Conservation (phyloP, 345 rosid species). For the Pugionium cornutum region DNA sequence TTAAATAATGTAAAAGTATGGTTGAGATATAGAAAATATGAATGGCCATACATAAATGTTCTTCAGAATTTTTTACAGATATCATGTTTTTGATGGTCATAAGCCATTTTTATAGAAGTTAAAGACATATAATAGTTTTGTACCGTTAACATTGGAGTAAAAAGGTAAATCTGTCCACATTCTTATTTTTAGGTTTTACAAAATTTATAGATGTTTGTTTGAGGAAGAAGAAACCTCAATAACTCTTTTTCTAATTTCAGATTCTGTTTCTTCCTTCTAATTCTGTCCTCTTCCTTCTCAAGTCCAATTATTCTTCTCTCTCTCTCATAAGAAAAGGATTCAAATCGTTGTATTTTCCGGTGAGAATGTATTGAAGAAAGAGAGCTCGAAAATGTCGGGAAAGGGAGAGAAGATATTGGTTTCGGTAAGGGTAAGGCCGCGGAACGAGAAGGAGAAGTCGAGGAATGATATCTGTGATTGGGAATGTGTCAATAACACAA, state of each 20-base stretch:
- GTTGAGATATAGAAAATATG: too few relatives aligned
- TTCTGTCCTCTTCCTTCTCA: constrained; percentile 10
- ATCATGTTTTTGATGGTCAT: too few relatives aligned
- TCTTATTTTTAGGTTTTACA: constrained; percentile 29
- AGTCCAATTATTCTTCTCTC: constrained; percentile 7
- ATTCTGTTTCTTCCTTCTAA: constrained; percentile 4
- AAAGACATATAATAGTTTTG: too few relatives aligned
- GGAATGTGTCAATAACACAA: constrained; percentile 64
- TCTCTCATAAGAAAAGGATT: background rate
- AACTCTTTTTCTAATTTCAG: constrained; percentile 17
- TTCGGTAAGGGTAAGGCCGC: constrained; percentile 65
- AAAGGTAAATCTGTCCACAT: constrained; percentile 15
- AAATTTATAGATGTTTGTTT: constrained; percentile 31
- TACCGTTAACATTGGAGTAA: too few relatives aligned
- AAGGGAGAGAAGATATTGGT: constrained; percentile 62
- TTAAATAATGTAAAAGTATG: too few relatives aligned
- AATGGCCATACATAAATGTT: too few relatives aligned
- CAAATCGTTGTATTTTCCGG: background rate
- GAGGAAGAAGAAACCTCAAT: constrained; percentile 27
- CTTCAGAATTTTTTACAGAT: too few relatives aligned
- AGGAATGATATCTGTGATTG: constrained; percentile 62
- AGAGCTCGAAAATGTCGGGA: constrained; percentile 24
- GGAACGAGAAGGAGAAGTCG: constrained; percentile 54
- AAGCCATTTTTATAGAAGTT: too few relatives aligned
- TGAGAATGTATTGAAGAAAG: constrained; percentile 27